These are phyloP conservation scores for Verticillium dahliae DNA, from an alignment of 2,329 filamentous ascomycete genomes.

Conservation along the genomic window DNA sequence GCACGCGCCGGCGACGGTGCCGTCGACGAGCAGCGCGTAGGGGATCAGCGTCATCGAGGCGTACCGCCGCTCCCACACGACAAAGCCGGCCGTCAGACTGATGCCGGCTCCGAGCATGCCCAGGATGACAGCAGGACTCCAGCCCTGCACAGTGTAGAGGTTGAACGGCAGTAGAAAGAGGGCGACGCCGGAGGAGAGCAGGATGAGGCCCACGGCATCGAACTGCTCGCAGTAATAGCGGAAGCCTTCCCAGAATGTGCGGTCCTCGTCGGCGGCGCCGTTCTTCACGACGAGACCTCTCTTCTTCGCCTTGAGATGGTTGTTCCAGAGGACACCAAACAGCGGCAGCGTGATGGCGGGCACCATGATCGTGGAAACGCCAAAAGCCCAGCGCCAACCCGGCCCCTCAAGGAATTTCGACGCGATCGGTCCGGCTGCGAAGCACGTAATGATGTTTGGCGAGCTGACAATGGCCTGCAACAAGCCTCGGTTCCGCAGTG, in stretches of 20 bases:
- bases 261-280: neutral
- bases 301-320: slow-evolving; percentile 14
- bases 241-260: neutral
- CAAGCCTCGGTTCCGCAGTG: slow-evolving; percentile 20
- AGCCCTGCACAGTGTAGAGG: slow-evolving; percentile 32
- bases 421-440: slow-evolving; percentile 16
- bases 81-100: slow-evolving; percentile 44
- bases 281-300: slow-evolving; percentile 5
- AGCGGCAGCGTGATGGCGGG: slow-evolving; percentile 28
- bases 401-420: slow-evolving; percentile 12
- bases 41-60: slow-evolving; percentile 41
- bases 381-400: slow-evolving; percentile 31
- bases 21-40: slow-evolving; percentile 25
- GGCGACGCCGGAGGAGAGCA: slow-evolving; percentile 42
- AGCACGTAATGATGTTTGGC: slow-evolving; percentile 28
- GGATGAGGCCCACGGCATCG: slow-evolving; percentile 42
- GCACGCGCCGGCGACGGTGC: slow-evolving; percentile 15
- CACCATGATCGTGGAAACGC: slow-evolving; percentile 49
- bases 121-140: slow-evolving; percentile 38
- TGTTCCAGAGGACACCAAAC: slow-evolving; percentile 12
- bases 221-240: slow-evolving; percentile 42
- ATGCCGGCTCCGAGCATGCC: slow-evolving; percentile 47
- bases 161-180: slow-evolving; percentile 55
- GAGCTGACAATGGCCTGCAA: slow-evolving; percentile 20
- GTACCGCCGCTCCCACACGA: slow-evolving; percentile 39